Evolutionary conservation across 257 asterid species (phyloP), one percentile per base, ranked within the genome.

Genomic region (Solanum clarkiae): DNA sequence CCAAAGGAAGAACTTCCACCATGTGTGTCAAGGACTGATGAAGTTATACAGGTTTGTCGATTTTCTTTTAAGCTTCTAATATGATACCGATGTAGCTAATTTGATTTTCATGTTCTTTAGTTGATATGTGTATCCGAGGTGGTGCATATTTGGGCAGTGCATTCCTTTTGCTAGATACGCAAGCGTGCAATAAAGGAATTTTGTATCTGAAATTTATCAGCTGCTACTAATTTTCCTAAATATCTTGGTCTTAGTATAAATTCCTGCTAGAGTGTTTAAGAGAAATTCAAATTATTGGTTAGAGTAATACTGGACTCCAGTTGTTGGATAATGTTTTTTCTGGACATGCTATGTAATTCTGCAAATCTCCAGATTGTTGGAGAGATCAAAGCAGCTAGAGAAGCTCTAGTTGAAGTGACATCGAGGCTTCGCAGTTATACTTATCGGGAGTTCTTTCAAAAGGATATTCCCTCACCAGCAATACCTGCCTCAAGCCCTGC

Each of bases 1-100:
- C 92, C 96, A 9, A 91, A 91, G 85, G 95, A 92, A 87, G 92
- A 90, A 81, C 90, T 91, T 82, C 97, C 97, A 10, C 86, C 55
- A 4, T 93, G 95, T 86, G 80, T 94, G 42, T 88, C 97, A 65
- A 93, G 87, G 75, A 84, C 86, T 22, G 92, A 92, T 85, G 98
- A 93, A 88, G 91, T 96, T 87, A 83, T 96, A 60, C 97, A 95
- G 97, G 98, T 96, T 75, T 86, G 92, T 84, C 51, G 85, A 54
- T 59, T 69, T 69, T 65, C 20, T 18, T 59, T 70, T 16, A 53
- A 77, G 29, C 59, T 66, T 77, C 85, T 57, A 36, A 62, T 77
- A 51, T 26, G 83, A 54, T 53, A 26, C 14, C 15, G 1, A 53
- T 55, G 65, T 77, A 77, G 82, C 47, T 77, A 16, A 16, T 79